Evolutionary conservation across 2,329 filamentous ascomycete species (phyloP), one percentile per base, ranked within the genome.

Genomic region (Colletotrichum falcatum): DNA sequence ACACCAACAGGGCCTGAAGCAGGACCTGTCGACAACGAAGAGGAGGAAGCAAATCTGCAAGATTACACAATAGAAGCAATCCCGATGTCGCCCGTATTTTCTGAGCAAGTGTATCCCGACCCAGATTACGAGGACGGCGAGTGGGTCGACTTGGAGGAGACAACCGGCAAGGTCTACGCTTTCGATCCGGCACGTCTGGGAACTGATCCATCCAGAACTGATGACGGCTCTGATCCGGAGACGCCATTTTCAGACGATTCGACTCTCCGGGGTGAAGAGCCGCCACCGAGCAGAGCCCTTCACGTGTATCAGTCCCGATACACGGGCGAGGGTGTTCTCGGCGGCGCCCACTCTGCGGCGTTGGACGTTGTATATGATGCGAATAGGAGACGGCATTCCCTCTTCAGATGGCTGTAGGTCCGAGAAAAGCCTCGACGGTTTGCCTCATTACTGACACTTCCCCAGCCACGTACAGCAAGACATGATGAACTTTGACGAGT

Each of bases 321-420:
- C 51, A 81, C 79, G 0, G 82, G 82, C 0, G 79, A 80, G 59
- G 79, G 78, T 30, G 77, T 81, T 35, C 75, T 78, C 18, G 78
- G 80, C 7, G 81, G 81, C 16, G 75, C 73, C 7, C 82, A 83
- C 64, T 75, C 75, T 6, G 79, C 77, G 1, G 76, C 76, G 28
- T 70, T 84, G 56, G 82, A 79, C 2, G 74, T 79, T 14, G 73
- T 83, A 0, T 77, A 82, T 33, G 80, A 81, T 26, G 65, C 76
- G 4, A 77, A 75, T 55, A 76, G 73, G 6, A 76, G 76, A 37
- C 76, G 74, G 4, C 76, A 79, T 16, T 77, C 81, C 11, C 71
- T 84, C 0, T 85, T 83, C 55, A 79, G 79, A 72, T 85, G 83
- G 82, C 78, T 84, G 78, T 82, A 61, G 66, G 76, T 76, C 1